Evolutionary conservation across 2,329 filamentous ascomycete genomes (phyloP), one percentile per base, ranked within the genome.

Genomic region (Hortaea werneckii): DNA sequence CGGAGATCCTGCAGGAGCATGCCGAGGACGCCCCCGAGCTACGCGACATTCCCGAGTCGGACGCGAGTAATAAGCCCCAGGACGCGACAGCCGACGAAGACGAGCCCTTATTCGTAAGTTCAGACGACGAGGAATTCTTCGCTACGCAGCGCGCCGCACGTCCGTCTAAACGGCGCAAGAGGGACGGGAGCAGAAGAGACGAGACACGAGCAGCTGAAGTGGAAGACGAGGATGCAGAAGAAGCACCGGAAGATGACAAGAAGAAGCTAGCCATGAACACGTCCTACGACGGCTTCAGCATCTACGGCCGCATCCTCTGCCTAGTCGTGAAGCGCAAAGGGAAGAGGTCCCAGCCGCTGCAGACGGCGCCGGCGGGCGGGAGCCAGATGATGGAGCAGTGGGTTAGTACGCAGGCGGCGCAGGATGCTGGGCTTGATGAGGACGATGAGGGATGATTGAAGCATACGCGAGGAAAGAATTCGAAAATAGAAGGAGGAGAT

Each of bases 261-360:
- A 95, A 98, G 72, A 96, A 95, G 65, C 69, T 94, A 56, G 79
- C 77, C 13, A 78, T 95, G 71, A 82, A 84, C 50, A 92, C 90
- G 27, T 82, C 81, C 10, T 98, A 96, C 67, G 88, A 96, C 59
- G 90, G 92, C 6, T 96, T 96, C 67, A 86, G 84, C 57, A 95
- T 98, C 60, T 94, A 95, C 67, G 88, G 92, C 8, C 84, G 87
- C 55, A 87, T 95, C 40, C 72, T 98, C 27, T 96, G 89, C 65
- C 74, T 98, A 47, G 84, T 98, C 6, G 82, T 98, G 65, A 85
- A 83, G 62, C 81, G 83, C 50, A 83, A 81, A 53, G 75, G 72
- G 40, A 71, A 66, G 54, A 75, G 68, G 54, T 63, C 53, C 11
- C 52, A 46, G 6, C 57, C 58, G 13, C 40, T 47, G 6, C 49